A percentile compares a stretch with the other conserved stretches of the same genome.
phyloP scores from a whole-genome alignment of 1,139 yeast species.

The Nakaseomyces glabratus region DNA sequence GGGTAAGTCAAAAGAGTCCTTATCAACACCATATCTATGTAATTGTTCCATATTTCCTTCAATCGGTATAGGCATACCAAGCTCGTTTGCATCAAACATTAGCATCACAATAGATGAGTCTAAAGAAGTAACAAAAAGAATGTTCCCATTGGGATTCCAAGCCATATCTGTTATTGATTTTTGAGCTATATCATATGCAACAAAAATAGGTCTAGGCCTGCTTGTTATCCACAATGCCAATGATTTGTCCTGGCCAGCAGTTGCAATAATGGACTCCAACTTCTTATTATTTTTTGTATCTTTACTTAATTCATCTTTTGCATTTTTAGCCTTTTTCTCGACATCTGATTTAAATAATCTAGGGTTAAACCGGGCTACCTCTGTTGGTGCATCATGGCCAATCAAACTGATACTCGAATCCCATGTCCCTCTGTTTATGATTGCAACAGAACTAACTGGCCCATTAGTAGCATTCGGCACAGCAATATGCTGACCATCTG shows the following conservation, averaged over 20 bases:
- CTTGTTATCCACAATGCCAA: constrained; percentile 64
- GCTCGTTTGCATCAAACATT: constrained; percentile 56
- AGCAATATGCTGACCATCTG: constrained; percentile 94
- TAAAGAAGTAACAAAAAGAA: constrained; percentile 64
- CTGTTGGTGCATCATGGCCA: constrained; percentile 96
- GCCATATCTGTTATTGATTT: constrained; percentile 65
- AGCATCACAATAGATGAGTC: constrained; percentile 80
- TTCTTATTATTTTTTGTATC: constrained; percentile 13
- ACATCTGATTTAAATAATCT: constrained; percentile 38
- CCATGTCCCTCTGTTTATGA: constrained; percentile 90
- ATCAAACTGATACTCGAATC: constrained; percentile 76
- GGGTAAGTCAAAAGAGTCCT: constrained; percentile 75
- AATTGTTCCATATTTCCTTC: constrained; percentile 63
- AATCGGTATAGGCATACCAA: constrained; percentile 61
- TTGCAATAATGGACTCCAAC: constrained; percentile 48
- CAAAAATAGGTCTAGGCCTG: constrained; percentile 51
- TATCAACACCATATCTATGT: constrained; percentile 78
- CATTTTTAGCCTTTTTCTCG: constrained; percentile 8
- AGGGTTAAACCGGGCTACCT: constrained; percentile 86
- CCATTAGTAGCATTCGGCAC: constrained; percentile 97
- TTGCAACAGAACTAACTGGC: constrained; percentile 83
- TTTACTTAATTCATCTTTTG: constrained; percentile 6
- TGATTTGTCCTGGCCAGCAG: constrained; percentile 73
- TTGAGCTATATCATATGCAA: constrained; percentile 51
- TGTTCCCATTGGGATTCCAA: constrained; percentile 72